These are phyloP conservation scores for Pseudevernia furfuracea DNA, from an alignment of 495 filamentous ascomycete genomes.

Conservation along the genomic window DNA sequence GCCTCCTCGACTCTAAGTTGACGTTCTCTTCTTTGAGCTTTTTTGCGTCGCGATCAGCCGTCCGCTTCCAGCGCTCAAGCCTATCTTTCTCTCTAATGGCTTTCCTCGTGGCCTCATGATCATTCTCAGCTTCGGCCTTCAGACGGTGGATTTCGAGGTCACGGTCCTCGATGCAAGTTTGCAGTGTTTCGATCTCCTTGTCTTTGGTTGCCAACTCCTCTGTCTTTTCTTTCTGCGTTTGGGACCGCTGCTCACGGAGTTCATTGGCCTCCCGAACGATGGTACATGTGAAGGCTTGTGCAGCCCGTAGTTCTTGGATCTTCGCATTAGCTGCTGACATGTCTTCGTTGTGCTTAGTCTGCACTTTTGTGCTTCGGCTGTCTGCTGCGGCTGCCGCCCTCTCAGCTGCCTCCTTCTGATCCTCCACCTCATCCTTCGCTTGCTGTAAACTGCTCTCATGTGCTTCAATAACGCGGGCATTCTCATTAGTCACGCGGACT, in stretches of 20 bases:
- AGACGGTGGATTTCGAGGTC: neutral
- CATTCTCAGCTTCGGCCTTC: neutral
- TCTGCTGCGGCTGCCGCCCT: neutral
- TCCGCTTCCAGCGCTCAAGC: neutral
- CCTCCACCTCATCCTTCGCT: neutral
- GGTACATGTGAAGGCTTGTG: neutral
- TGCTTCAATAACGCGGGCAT: neutral
- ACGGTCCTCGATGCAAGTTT: neutral
- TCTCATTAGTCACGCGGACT: neutral
- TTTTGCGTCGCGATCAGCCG: neutral
- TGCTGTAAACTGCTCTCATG: neutral
- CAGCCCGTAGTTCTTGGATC: neutral
- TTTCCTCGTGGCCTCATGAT: neutral
- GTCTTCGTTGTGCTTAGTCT: neutral
- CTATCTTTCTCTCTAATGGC: neutral
- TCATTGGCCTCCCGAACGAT: neutral
- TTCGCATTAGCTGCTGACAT: neutral
- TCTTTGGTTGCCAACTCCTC: neutral
- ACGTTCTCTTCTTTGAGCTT: neutral
- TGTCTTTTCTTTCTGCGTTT: neutral
- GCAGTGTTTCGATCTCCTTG: neutral
- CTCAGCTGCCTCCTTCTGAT: neutral
- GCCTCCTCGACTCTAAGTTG: neutral
- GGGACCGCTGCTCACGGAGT: neutral
- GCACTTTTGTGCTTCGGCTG: neutral